Conservation (phyloP, 306 rosid genomes). For the Inga oerstediana region DNA sequence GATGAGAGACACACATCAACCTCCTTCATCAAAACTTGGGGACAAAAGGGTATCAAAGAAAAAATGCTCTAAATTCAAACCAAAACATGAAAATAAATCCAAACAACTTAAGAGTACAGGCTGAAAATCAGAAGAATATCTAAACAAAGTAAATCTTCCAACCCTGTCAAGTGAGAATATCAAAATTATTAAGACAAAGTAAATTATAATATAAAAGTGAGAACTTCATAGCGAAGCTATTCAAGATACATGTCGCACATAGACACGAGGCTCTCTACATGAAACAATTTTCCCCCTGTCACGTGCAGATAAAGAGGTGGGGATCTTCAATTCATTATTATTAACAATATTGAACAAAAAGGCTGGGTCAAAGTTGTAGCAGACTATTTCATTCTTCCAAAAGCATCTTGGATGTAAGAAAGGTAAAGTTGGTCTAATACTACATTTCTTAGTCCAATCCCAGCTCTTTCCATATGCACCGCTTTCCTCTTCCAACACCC, state of each 20-base stretch:
- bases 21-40: neutral
- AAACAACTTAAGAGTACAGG: too few relatives aligned
- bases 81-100: too few relatives aligned
- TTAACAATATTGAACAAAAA: neutral
- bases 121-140: too few relatives aligned
- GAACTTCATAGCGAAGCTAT: neutral
- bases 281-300: accelerated
- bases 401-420: neutral
- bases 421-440: too few relatives aligned
- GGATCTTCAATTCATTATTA: too few relatives aligned
- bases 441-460: neutral
- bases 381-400: neutral
- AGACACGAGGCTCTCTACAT: neutral
- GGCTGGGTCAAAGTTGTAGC: too few relatives aligned
- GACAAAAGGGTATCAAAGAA: neutral
- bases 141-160: too few relatives aligned
- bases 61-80: too few relatives aligned
- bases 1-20: neutral
- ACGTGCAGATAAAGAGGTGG: accelerated
- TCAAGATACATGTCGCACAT: neutral
- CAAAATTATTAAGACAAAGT: too few relatives aligned
- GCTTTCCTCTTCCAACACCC: neutral
- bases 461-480: neutral
- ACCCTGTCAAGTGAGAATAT: too few relatives aligned
- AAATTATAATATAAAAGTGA: too few relatives aligned